Conservation (phyloP, 352 stramenopile genomes). For the Phytophthora ramorum region DNA sequence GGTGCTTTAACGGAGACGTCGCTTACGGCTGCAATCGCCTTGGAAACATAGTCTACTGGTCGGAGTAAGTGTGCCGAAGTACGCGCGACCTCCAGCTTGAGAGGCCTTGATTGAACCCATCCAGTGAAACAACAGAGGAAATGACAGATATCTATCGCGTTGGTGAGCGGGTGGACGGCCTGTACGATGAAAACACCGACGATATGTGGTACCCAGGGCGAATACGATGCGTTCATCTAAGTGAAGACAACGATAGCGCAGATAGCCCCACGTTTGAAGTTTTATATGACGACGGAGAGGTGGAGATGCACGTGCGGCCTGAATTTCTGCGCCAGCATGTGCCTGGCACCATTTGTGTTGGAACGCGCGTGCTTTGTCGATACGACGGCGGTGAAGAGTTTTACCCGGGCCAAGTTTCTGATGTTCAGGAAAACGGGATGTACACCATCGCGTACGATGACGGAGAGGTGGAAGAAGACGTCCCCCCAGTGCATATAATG, state of each 20-base stretch:
- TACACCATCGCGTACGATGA: constrained; percentile 88
- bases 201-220: constrained; percentile 82
- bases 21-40: constrained; percentile 21
- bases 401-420: constrained; percentile 68
- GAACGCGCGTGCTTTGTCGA: constrained; percentile 69
- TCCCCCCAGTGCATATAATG: constrained; percentile 60
- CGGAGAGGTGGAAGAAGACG: constrained; percentile 68
- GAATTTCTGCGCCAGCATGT: constrained; percentile 61
- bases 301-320: constrained; percentile 48
- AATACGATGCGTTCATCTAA: constrained; percentile 44
- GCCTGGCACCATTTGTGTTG: constrained; percentile 74
- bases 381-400: constrained; percentile 77
- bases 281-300: constrained; percentile 81
- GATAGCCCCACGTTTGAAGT: constrained; percentile 49
- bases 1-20: neutral
- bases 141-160: constrained; percentile 42
- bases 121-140: neutral
- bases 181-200: constrained; percentile 84
- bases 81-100: neutral
- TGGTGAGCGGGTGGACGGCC: constrained; percentile 72
- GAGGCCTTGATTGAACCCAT: neutral
- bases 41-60: constrained; percentile 1
- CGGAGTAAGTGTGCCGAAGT: neutral
- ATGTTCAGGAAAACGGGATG: constrained; percentile 64
- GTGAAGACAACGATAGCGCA: constrained; percentile 10